Percentiles rank a stretch among this genome's conserved stretches.
Conservation (phyloP, 2,329 filamentous ascomycete species). For the Alternaria longipes region DNA sequence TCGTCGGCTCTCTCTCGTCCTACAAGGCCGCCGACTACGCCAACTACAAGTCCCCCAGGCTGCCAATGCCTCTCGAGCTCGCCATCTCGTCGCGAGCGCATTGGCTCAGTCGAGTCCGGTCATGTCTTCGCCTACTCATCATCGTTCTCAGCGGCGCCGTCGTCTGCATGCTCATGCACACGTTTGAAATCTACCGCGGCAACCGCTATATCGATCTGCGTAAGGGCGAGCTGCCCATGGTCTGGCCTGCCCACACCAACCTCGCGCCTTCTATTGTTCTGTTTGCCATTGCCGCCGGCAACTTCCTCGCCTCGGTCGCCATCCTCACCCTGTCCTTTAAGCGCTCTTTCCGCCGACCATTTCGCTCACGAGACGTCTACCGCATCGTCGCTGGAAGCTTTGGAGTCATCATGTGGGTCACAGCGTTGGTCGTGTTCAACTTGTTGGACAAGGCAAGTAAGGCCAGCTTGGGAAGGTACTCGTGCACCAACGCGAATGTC, state of each 20-base stretch:
- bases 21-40: slow-evolving; percentile 32
- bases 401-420: slow-evolving; percentile 46
- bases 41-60: slow-evolving; percentile 20
- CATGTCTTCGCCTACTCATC: slow-evolving; percentile 48
- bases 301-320: slow-evolving; percentile 47
- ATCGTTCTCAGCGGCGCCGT: slow-evolving; percentile 50
- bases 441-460: slow-evolving; percentile 49
- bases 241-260: slow-evolving; percentile 50
- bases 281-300: slow-evolving; percentile 42
- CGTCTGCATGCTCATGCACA: slow-evolving; percentile 48
- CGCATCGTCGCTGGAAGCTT: slow-evolving; percentile 47
- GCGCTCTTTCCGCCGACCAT: slow-evolving; percentile 45
- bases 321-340: slow-evolving; percentile 45
- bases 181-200: slow-evolving; percentile 47
- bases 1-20: slow-evolving; percentile 29
- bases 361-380: slow-evolving; percentile 47
- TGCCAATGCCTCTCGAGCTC: slow-evolving; percentile 43
- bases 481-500: slow-evolving; percentile 45
- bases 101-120: slow-evolving; percentile 49
- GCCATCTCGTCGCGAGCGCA: slow-evolving; percentile 39
- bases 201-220: slow-evolving; percentile 49
- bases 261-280: slow-evolving; percentile 49
- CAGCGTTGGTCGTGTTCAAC: slow-evolving; percentile 45
- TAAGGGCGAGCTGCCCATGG: slow-evolving; percentile 50
- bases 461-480: slow-evolving; percentile 48